Evolutionary conservation across 116 monocot genomes (phyloP), one percentile per base, ranked within the genome.

Genomic region (Trichopus zeylanicus): DNA sequence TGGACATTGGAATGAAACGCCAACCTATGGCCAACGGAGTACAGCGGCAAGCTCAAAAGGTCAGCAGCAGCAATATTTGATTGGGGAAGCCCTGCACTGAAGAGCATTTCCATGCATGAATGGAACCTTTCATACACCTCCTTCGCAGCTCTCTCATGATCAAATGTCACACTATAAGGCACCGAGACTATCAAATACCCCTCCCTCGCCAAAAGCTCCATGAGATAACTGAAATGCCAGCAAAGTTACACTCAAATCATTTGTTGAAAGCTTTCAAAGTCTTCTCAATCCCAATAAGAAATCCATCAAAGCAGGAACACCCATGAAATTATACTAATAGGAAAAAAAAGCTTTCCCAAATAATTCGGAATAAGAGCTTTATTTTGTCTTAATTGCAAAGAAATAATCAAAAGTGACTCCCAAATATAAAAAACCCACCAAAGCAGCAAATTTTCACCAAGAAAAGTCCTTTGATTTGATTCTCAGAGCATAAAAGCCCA

Each of bases 11-110:
- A 15, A 6, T 12, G 38, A 15, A 38, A 12, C 38, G 9, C 38
- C 1, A 42, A 87, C 95, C 91, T 97, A 64, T 97, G 97, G 8
- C 97, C 97, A 20, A 97, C 87, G 30, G 91, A 97, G 71, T 78
- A 97, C 33, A 97, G 37, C 22, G 91, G 97, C 39, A 97, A 87
- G 27, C 53, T 42, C 32, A 47, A 12, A 26, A 97, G 55, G 33
- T 91, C 87, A 27, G 72, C 30, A 53, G 75, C 69, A 0, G 46
- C 34, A 1, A 97, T 59, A 24, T 73, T 63, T 5, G 76, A 68
- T 29, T 67, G 69, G 4, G 87, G 81, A 9, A 85, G 29, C 26
- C 97, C 97, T 27, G 51, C 62, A 4, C 54, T 51, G 18, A 75
- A 35, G 9, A 97, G 63, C 15, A 30, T 32, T 31, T 87, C 81